Base-by-base conservation (phyloP, 2,329 filamentous ascomycete genomes). In the Trichoderma endophyticum region DNA sequence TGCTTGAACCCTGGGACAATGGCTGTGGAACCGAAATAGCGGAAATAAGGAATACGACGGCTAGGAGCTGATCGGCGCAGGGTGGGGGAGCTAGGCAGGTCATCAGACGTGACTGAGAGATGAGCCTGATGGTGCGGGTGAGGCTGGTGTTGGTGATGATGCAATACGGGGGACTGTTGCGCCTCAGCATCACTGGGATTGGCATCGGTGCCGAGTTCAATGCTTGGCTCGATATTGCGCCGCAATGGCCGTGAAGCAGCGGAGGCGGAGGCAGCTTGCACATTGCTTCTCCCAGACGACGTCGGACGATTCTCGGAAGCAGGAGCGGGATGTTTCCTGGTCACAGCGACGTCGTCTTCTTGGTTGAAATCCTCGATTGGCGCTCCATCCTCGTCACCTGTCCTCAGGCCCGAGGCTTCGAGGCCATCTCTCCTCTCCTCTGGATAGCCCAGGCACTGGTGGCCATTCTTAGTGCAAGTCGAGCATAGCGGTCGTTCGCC, bases 1-100 rank as follows among this genome's bases (percentile, higher is more conserved):
- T 97, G 93, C 81, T 97, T 97, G 83, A 94, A 97, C 26, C 94
- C 94, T 1, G 94, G 94, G 67, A 96, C 93, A 77, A 97, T 97
- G 74, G 94, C 94, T 1, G 94, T 97, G 0, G 93, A 93, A 0
- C 94, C 94, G 79, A 97, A 96, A 81, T 96, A 97, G 73, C 94
- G 87, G 77, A 97, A 97, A 79, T 96, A 97, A 0, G 94, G 94
- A 74, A 97, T 93, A 69, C 91, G 88, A 77, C 92, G 84, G 73
- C 88, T 84, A 79, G 87, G 85, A 34, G 83, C 80, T 75, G 39
- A 18, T 24, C 87, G 84, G 73, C 87, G 83, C 64, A 85, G 81
- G 12, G 82, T 77, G 1, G 86, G 85, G 26, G 86, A 87, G 32
- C 80, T 74, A 18, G 77, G 75, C 3, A 73, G 57, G 48, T 79